Evolutionary conservation across 306 rosid species (phyloP), one percentile per base, ranked within the genome.

Genomic region (Cucumis melo): DNA sequence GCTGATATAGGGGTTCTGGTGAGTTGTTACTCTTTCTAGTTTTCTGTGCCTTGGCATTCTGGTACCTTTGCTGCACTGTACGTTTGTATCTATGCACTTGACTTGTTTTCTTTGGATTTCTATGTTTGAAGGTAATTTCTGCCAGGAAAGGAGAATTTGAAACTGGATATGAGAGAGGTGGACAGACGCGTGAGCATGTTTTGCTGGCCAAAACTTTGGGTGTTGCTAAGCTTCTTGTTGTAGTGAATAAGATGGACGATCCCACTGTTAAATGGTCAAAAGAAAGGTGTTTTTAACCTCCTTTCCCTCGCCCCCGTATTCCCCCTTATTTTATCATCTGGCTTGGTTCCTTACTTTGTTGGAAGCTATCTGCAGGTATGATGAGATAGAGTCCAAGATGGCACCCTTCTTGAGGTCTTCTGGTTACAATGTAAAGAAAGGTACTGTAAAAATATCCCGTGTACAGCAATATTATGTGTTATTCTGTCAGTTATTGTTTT

Each of bases 131-230:
- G 99, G 98, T 95, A 64, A 92, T 95, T 76, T 95, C 99, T 87
- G 99, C 99, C 32, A 84, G 99, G 60, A 95, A 92, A 84, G 99
- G 99, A 59, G 99, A 95, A 82, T 95, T 95, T 79, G 99, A 95
- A 84, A 95, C 99, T 63, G 99, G 99, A 70, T 95, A 89, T 77
- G 99, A 95, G 92, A 91, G 89, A 79, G 99, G 99, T 84, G 99
- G 99, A 36, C 99, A 95, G 84, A 95, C 99, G 62, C 98, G 99
- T 80, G 99, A 95, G 66, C 99, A 95, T 50, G 99, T 95, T 78
- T 96, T 90, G 78, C 96, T 95, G 80, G 98, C 99, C 23, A 95
- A 95, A 87, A 95, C 99, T 0, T 74, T 95, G 81, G 99, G 99
- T 74, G 98, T 95, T 80, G 51, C 98, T 58, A 95, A 95, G 85